Base-by-base conservation (phyloP, 371 early-diverging fungal genomes). In the Mortierella sp. region DNA sequence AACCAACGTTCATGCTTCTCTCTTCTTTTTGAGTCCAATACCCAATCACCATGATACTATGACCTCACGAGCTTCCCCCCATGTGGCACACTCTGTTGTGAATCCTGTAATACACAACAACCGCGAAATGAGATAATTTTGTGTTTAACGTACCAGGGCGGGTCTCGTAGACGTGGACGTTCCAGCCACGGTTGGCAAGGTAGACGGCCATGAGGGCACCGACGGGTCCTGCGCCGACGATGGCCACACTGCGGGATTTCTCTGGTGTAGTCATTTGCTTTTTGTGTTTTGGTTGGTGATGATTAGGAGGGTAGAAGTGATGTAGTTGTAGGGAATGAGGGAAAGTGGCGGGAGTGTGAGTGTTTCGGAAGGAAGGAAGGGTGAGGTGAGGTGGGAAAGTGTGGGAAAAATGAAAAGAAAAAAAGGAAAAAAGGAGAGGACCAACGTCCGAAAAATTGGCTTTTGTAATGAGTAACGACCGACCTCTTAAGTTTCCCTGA, bases 181-280 rank as follows among this genome's bases (percentile, higher is more conserved):
- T 88, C 97, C 97, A 98, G 21, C 98, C 98, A 54, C 96, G 93
- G 88, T 94, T 93, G 32, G 98, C 98, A 93, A 98, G 95, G 88
- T 97, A 98, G 70, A 98, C 94, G 32, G 97, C 96, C 44, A 95
- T 90, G 71, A 99, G 92, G 2, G 96, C 90, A 3, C 99, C 99
- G 7, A 99, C 99, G 43, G 97, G 94, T 27, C 99, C 99, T 63
- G 95, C 99, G 54, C 99, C 99, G 1, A 98, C 92, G 80, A 99
- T 91, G 51, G 93, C 94, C 16, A 94, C 94, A 46, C 58, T 79
- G 44, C 86, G 86, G 41, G 79, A 75, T 29, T 84, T 79, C 43
- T 21, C n/a, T 11, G 51, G 72, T 46, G 29, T 74, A 0, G 75
- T 75, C 84, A 83, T 83, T 70, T 71, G 46, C 11, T 12, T 60